Base-by-base conservation (phyloP, 495 filamentous ascomycete species). In the Neurospora sp. region DNA sequence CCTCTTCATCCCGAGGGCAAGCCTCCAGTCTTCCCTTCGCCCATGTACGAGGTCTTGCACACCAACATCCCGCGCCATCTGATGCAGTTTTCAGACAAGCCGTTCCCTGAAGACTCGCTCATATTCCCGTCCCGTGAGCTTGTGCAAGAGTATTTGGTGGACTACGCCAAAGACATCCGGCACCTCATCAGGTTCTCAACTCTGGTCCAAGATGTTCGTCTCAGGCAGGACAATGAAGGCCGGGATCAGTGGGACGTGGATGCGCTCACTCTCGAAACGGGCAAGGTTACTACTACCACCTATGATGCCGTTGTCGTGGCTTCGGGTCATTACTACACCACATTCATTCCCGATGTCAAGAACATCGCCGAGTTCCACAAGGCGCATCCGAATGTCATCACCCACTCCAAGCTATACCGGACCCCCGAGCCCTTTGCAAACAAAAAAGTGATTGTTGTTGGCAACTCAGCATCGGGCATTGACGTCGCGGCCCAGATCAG, bases 281-380 rank as follows among this genome's bases (percentile, higher is more conserved):
- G 74, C 80, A 80, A 74, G 73, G 81, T 72, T 69, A 77, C 23
- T 86, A 88, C 62, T 14, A 77, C 77, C 5, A 82, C 77, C 2
- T 98, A 91, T 78, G 94, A 97, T 81, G 93, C 92, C 12, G 89
- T 97, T 5, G 88, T 96, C 1, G 89, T 94, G n/a, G 92, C 93
- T 8, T 93, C 86, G 74, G 94, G 94, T 1, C 93, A 97, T 77
- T 96, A 92, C 79, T 86, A 86, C 27, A 88, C 91, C 8, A 91
- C 91, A 0, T 90, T 87, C 78, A 82, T 96, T 11, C 94, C 94
- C 0, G 81, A 86, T 35, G 88, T 80, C 16, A 76, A 71, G n/a
- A 75, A 76, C 2, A 78, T 85, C 5, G 6, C 70, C 7, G 77
- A 77, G 1, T 91, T 92, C 71, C 85, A 92, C 77, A 72, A 80